Base-by-base conservation (phyloP, 1,284 basidiomycete genomes). In the Marasmius oreades region DNA sequence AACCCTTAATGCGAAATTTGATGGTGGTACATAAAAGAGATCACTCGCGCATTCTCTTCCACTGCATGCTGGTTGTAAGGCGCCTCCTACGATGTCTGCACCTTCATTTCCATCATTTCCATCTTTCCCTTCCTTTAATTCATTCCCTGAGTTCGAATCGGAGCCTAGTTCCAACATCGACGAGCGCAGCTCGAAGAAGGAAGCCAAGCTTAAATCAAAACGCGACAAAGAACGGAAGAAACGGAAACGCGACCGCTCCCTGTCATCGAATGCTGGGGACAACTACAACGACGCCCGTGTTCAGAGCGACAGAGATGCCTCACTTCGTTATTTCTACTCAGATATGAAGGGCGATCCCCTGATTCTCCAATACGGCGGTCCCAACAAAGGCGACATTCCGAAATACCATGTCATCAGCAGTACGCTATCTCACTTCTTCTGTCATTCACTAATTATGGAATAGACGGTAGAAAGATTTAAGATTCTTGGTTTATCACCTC, bases 331-430 rank as follows among this genome's bases (percentile, higher is more conserved):
- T 12, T 90, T 82, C 73, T 88, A 81, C 65, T 80, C 81, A 5
- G 89, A 92, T 66, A 75, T 80, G 51, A 84, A 80, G 61, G 89
- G 90, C 0, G 91, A 93, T 66, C 63, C 71, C 46, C 70, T 85
- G 58, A 92, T 88, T 64, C 67, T 90, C 26, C 78, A 78, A 36
- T 92, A 88, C 64, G 90, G 88, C n/a, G 74, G 82, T 1, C 63
- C 88, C 36, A 76, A 90, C 64, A 67, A 79, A 16, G 78, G 82
- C 33, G 81, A 88, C 61, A 70, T 92, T 33, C 89, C 91, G 7
- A 85, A 78, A 66, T 89, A 92, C 66, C 74, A 73, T 57, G 63
- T 80, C 45, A 76, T 84, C 50, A 75, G 71, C 70, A 73, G 88
- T 90, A 74, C 55, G 70, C 72, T 73, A 23, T 22, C 33, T n/a